phyloP scores from a whole-genome alignment of 768 basidiomycete species.

The Suillus alpinus region DNA sequence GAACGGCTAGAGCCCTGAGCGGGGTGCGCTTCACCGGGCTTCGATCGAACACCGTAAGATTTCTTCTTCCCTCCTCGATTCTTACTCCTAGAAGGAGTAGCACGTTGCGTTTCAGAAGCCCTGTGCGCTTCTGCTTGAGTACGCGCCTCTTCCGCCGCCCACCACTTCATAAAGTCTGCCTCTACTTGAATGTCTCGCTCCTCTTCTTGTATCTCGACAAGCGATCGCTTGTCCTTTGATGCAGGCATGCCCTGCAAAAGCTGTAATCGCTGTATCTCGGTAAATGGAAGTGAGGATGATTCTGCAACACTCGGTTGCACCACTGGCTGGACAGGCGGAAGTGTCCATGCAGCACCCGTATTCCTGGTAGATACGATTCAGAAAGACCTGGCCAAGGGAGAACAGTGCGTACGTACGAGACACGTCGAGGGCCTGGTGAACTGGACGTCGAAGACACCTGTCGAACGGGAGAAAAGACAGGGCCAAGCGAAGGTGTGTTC shows the following conservation, averaged over 20 bases:
- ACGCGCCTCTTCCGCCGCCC: slow-evolving; percentile 79
- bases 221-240: slow-evolving; percentile 1
- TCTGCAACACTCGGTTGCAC: slow-evolving; percentile 26
- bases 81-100: not conserved
- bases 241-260: slow-evolving; percentile 41
- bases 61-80: not conserved
- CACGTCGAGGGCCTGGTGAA: slow-evolving; percentile 36
- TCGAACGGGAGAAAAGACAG: slow-evolving; percentile 60
- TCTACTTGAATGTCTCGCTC: slow-evolving; percentile 66
- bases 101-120: not conserved
- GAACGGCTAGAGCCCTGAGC: not conserved
- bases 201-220: slow-evolving; percentile 70
- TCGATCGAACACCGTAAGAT: not conserved
- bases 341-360: slow-evolving; percentile 59
- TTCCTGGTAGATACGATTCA: slow-evolving; percentile 9
- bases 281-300: slow-evolving; percentile 54
- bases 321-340: slow-evolving; percentile 50
- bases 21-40: not conserved
- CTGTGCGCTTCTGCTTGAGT: slow-evolving; percentile 42
- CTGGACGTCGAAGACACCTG: slow-evolving; percentile 33
- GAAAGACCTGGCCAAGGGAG: not conserved
- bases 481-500: slow-evolving; percentile 46
- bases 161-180: slow-evolving; percentile 85
- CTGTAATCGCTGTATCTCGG: slow-evolving; percentile 83
- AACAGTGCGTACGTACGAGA: slow-evolving; percentile 41